Evolutionary conservation across 306 rosid species (phyloP).

Genomic region (Trifolium pratense): DNA sequence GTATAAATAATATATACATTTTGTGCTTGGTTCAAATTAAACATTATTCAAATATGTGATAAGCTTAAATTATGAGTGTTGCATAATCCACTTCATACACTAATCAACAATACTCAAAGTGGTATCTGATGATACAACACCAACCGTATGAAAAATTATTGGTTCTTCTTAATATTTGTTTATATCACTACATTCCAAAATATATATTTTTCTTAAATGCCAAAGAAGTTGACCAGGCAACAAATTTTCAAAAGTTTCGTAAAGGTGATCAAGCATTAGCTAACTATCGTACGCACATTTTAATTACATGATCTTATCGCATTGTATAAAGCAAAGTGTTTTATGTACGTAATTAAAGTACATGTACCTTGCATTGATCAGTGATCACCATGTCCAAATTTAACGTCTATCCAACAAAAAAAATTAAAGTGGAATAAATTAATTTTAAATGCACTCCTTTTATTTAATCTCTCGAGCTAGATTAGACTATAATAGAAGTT

Average conservation of each 20-base stretch:
- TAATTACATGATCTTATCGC: constrained; percentile 21
- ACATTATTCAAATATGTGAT: background rate
- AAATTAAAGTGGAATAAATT: background rate
- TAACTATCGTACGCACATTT: constrained; percentile 4
- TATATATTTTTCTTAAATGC: background rate
- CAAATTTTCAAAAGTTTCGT: constrained; percentile 33
- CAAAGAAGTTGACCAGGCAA: constrained; percentile 31
- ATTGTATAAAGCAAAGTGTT: constrained; percentile 1
- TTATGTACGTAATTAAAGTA: constrained; percentile 26
- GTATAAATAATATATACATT: constrained; percentile 19
- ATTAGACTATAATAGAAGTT: no score
- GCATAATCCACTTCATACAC: constrained; percentile 30
- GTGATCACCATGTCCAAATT: background rate
- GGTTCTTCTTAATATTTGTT: background rate
- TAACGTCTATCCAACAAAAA: constrained; percentile 4
- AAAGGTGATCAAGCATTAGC: background rate
- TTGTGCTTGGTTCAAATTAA: background rate
- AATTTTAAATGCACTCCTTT: no score
- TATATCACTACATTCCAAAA: background rate
- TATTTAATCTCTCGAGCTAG: no score
- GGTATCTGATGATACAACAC: constrained; percentile 38
- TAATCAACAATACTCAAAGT: constrained; percentile 31
- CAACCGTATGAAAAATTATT: constrained; percentile 23
- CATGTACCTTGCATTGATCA: constrained; percentile 9
- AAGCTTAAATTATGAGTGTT: constrained; percentile 16